Evolutionary conservation across 2,329 filamentous ascomycete genomes (phyloP), one percentile per base, ranked within the genome.

Genomic region (Fusarium sp.): DNA sequence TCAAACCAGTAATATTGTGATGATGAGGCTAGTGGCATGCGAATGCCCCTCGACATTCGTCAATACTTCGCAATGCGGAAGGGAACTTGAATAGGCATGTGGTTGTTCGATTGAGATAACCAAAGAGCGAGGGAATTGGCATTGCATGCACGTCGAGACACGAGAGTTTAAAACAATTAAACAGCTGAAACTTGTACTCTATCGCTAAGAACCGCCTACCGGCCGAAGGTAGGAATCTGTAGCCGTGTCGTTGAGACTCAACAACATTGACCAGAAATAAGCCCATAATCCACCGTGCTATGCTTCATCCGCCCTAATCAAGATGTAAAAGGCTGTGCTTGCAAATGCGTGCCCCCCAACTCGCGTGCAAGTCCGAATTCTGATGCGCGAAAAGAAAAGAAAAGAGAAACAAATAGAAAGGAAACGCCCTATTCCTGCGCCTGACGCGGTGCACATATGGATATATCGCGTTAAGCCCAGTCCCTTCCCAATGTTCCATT

Each of bases 351-450:
- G 25, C 44, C 18, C 44, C 18, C 18, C 33, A 44, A 35, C 29
- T 14, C 55, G 38, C 44, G 41, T 45, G 12, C 38, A 42, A 37
- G 25, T 33, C 56, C 21, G 38, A 44, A 29, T 19, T 44, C 49
- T 35, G 56, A 55, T 66, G 56, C 46, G 52, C 45, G 29, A 41
- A 66, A 38, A 27, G n/a, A 18, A 35, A 27, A 51, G 15, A 19
- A 29, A 33, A 12, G 41, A 31, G 21, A 41, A 19, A 37, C n/a
- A 60, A 51, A 48, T 16, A 69, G 27, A 48, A 19, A 42, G 52
- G 39, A 60, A 72, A 72, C 59, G 63, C 69, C 61, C 48, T 38
- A 29, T 55, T 52, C 39, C 10, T 48, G 29, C 48, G 51, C 51
- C 35, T 29, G 21, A 58, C 31, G 51, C 41, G 48, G 45, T 52